phyloP scores from a whole-genome alignment of 2,329 filamentous ascomycete species.

The Fusarium napiforme region DNA sequence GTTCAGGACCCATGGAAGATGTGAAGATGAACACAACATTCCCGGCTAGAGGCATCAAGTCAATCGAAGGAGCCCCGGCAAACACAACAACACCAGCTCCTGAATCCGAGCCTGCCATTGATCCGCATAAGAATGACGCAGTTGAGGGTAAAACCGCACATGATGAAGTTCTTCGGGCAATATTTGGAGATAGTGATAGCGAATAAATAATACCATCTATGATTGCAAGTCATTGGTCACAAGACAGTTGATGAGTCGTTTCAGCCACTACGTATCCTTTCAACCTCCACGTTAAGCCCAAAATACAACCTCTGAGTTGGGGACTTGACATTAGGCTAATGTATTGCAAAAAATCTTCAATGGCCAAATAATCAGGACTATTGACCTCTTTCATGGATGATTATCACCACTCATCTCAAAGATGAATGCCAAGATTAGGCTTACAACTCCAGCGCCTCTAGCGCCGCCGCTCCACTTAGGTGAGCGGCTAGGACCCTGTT shows the following conservation, averaged over 20 bases:
- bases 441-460: conserved; percentile 37
- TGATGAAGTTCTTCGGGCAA: conserved; percentile 87
- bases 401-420: conserved; percentile 23
- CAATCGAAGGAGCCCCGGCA: conserved; percentile 24
- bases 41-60: conserved; percentile 13
- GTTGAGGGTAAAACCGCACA: conserved; percentile 78
- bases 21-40: conserved; percentile 2
- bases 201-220: conserved; percentile 54
- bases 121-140: conserved; percentile 75
- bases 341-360: background rate
- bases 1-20: conserved; percentile 27
- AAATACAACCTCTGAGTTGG: background rate
- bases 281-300: background rate
- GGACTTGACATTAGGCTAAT: background rate
- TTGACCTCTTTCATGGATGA: background rate
- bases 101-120: conserved; percentile 52
- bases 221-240: background rate
- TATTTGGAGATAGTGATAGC: conserved; percentile 89
- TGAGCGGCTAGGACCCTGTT: conserved; percentile 42
- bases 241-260: background rate
- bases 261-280: background rate
- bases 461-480: conserved; percentile 31
- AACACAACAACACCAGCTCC: background rate
- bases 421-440: conserved; percentile 25
- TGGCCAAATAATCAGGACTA: background rate